Conservation (phyloP, 2,329 filamentous ascomycete genomes). For the Aspergillus ochraceus region DNA sequence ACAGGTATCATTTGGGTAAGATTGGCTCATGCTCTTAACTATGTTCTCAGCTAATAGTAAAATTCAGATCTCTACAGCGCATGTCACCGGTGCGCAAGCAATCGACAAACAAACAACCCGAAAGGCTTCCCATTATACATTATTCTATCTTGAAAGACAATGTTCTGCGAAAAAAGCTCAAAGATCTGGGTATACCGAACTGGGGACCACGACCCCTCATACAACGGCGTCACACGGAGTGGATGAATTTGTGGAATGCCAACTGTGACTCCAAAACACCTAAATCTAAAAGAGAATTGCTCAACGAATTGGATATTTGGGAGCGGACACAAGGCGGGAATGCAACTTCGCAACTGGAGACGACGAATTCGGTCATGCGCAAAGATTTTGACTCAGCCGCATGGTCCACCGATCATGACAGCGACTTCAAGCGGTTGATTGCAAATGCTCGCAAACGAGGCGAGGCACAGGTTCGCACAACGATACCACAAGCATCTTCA, state of each 20-base stretch:
- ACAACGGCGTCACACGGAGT: conserved; percentile 82
- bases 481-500: conserved; percentile 23
- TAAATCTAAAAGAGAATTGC: conserved; percentile 67
- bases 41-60: not conserved
- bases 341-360: conserved; percentile 35
- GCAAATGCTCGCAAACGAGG: conserved; percentile 66
- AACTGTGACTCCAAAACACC: conserved; percentile 85
- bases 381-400: conserved; percentile 83
- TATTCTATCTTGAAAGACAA: conserved; percentile 84
- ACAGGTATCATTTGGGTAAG: conserved; percentile 29
- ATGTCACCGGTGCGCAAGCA: conserved; percentile 15
- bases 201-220: conserved; percentile 68
- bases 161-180: conserved; percentile 75
- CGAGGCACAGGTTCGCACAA: conserved; percentile 29
- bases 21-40: conserved; percentile 17
- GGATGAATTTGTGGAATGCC: conserved; percentile 94
- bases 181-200: conserved; percentile 74
- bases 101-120: conserved; percentile 43
- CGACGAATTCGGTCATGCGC: conserved; percentile 62
- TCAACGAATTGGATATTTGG: conserved; percentile 81
- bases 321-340: conserved; percentile 75
- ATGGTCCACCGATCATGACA: conserved; percentile 72
- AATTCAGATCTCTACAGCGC: conserved; percentile 14
- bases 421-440: conserved; percentile 77
- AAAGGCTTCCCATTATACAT: conserved; percentile 76